Evolutionary conservation across 176 grass and related monocot genomes (phyloP).

Genomic region (Lolium perenne): DNA sequence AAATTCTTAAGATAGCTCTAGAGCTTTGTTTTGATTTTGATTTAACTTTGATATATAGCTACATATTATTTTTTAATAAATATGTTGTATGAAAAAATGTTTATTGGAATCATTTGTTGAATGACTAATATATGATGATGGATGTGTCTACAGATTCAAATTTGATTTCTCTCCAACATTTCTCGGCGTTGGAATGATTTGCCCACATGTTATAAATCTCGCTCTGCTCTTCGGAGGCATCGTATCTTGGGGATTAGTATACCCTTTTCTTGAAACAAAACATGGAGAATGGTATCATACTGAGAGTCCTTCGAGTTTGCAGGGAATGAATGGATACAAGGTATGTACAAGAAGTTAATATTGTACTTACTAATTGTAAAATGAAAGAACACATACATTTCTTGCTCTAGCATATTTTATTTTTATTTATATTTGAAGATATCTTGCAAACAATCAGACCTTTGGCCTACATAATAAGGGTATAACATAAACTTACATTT

Average conservation of each 20-base stretch:
- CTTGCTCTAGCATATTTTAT: not conserved
- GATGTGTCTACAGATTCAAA: conserved; percentile 55
- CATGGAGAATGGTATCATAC: conserved; percentile 65
- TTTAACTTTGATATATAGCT: not conserved
- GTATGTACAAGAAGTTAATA: conserved; percentile 32
- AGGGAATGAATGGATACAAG: conserved; percentile 72
- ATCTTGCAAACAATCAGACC: no score
- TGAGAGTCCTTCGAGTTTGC: conserved; percentile 44
- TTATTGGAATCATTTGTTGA: not conserved
- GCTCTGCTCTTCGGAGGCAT: conserved; percentile 49
- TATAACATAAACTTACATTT: not conserved
- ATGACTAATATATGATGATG: conserved; percentile 9
- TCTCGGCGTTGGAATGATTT: conserved; percentile 72
- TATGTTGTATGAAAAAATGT: not conserved
- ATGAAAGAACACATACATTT: not conserved
- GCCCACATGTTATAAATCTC: conserved; percentile 65
- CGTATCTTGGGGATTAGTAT: conserved; percentile 66
- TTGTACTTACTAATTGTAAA: not conserved
- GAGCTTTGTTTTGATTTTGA: not conserved
- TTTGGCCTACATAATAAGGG: not conserved
- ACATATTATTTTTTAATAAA: not conserved
- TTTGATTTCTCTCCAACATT: conserved; percentile 72
- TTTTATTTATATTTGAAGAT: not conserved
- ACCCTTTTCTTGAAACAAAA: conserved; percentile 61
- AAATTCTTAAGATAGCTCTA: not conserved